Evolutionary conservation across 2,329 filamentous ascomycete species (phyloP), one percentile per base, ranked within the genome.

Genomic region (Leptographium radiaticola): DNA sequence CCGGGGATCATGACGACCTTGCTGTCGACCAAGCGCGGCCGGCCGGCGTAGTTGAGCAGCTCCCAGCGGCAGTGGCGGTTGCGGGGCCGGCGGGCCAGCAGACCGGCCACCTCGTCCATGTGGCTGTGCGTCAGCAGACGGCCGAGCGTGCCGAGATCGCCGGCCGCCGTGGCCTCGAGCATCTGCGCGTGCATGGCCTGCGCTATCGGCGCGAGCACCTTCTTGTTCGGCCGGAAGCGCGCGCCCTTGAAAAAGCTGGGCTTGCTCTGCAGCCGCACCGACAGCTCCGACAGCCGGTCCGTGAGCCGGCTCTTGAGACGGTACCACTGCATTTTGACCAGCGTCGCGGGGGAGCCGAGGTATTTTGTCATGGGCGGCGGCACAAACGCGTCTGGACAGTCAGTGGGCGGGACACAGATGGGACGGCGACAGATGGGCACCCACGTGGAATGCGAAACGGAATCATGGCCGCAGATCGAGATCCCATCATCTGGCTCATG

Each of bases 101-200:
- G 73, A 10, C 69, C 64, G n/a, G 66, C 62, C 58, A 87, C 74
- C 50, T 71, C 71, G 46, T 70, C 64, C 58, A 69, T 70, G 46
- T 86, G 71, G 30, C 74, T 71, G 25, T 74, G 42, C 10, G 55
- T 67, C 68, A 83, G 86, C 48, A 84, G 66, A 33, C 66, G 65
- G 47, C 71, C 66, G 31, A 86, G 68, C 6, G 72, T 68, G 2
- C 62, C 59, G 59, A 70, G 68, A 67, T 85, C 77, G 55, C 79
- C 80, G 2, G 67, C 66, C 8, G 84, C 83, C 50, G 85, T 75
- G 6, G 77, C 77, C 55, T 74, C 72, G 60, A 81, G 79, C 72
- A 87, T 78, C 59, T 77, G 68, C 52, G 70, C 68, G 65, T 87
- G 82, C 62, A 86, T 69, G 20, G 70, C 73, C 60, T 77, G 74